Conservation (phyloP, 176 grass and related monocot species). For the Themeda triandra region DNA sequence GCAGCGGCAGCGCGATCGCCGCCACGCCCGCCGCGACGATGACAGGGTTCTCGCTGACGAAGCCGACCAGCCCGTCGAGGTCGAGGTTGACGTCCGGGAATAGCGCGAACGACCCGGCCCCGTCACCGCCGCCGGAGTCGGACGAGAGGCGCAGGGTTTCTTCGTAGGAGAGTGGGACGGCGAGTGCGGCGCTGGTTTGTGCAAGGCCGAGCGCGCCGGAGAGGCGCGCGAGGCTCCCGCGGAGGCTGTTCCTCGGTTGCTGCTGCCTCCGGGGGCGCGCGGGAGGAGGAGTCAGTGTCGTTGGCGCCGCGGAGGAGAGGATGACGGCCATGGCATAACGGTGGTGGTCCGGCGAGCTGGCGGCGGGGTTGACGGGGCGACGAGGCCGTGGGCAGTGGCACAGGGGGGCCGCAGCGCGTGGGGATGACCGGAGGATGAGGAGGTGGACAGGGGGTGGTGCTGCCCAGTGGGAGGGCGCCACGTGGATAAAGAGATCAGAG, state of each 20-base stretch:
- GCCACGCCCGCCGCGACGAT: slow-evolving; percentile 38
- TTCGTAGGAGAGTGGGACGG: slow-evolving; percentile 73
- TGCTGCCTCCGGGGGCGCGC: not conserved
- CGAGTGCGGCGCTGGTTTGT: slow-evolving; percentile 18
- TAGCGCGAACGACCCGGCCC: not conserved
- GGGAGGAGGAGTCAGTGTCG: not conserved
- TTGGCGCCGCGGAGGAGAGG: slow-evolving; percentile 37
- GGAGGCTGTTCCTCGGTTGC: not conserved
- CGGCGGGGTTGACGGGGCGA: not conserved
- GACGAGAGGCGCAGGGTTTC: slow-evolving; percentile 47
- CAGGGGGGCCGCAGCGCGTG: not conserved
- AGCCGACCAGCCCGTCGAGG: slow-evolving; percentile 32
- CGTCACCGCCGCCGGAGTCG: slow-evolving; percentile 1
- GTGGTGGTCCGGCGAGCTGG: not conserved
- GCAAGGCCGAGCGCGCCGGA: slow-evolving; percentile 34
- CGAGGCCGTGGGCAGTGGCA: not conserved
- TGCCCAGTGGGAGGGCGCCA: slow-evolving; percentile 28
- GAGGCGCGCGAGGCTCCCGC: slow-evolving; percentile 39
- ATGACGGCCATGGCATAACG: slow-evolving; percentile 56
- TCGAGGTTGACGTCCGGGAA: slow-evolving; percentile 13
- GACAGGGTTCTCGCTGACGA: slow-evolving; percentile 62
- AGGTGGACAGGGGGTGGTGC: slow-evolving; percentile 10
- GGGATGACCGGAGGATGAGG: slow-evolving; percentile 42
- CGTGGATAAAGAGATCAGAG: slow-evolving; percentile 46
- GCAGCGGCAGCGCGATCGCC: slow-evolving; percentile 52